Percentiles rank a stretch among this genome's conserved stretches.
phyloP scores from a whole-genome alignment of 2,329 filamentous ascomycete species.

The Didymella exigua region DNA sequence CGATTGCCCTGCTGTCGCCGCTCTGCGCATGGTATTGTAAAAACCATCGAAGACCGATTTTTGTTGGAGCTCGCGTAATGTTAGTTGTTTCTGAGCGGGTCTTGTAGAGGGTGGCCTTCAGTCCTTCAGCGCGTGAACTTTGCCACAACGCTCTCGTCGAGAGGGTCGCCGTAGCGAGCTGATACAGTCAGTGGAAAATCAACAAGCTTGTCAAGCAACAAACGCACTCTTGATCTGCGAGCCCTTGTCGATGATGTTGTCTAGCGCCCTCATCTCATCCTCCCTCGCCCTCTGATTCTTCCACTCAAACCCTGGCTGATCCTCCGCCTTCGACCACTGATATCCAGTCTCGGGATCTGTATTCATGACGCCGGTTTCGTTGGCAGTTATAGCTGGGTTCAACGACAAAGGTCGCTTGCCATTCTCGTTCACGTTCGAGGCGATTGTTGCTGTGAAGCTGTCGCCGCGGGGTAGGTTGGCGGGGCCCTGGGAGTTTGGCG shows the following conservation, averaged over 20 bases:
- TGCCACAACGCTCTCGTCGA: conserved; percentile 37
- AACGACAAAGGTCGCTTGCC: conserved; percentile 42
- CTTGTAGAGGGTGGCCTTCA: background rate
- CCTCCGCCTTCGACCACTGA: conserved; percentile 44
- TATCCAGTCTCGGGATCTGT: conserved; percentile 43
- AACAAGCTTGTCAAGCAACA: background rate
- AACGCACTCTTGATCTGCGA: conserved; percentile 43
- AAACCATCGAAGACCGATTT: background rate
- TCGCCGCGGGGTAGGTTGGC: conserved; percentile 31
- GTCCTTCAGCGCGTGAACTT: conserved; percentile 36
- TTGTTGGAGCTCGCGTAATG: background rate
- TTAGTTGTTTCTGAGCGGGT: background rate
- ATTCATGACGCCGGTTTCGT: conserved; percentile 11
- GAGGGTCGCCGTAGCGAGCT: conserved; percentile 47
- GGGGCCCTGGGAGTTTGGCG: conserved; percentile 58
- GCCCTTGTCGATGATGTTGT: conserved; percentile 43
- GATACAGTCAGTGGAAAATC: conserved; percentile 18
- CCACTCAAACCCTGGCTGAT: conserved; percentile 48
- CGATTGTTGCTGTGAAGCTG: conserved; percentile 22
- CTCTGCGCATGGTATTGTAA: background rate
- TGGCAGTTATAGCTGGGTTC: conserved; percentile 21
- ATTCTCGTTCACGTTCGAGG: conserved; percentile 44
- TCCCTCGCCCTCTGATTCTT: conserved; percentile 45
- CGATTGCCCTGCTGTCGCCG: background rate
- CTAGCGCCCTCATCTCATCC: conserved; percentile 43